Base-by-base conservation (phyloP, 257 asterid species). In the Solanum chmielewskii region DNA sequence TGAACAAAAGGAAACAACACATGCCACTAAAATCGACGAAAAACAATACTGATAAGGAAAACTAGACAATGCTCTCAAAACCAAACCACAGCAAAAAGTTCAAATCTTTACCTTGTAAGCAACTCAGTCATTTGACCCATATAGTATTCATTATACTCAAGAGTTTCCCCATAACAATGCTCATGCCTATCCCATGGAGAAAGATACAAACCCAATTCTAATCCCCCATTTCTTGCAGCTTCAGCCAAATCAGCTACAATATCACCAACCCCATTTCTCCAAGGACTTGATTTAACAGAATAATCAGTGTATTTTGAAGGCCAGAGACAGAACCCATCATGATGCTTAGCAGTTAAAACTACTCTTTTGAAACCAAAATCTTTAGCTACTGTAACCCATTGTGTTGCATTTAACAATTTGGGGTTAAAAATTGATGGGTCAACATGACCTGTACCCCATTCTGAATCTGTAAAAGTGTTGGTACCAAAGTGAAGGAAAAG, bases 131-230 rank as follows among this genome's bases (percentile, higher is more conserved):
- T 97, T 92, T 97, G 99, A 4, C 93, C 99, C 98, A 95, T 68
- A 90, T 94, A 97, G 85, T 82, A 92, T 91, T 96, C 98, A 87
- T 97, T 97, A 69, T 97, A 97, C 83, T 94, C 97, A 27, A 95
- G 73, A 74, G 98, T 96, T 41, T 92, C 69, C 41, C 99, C 99
- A 90, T 93, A 97, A 86, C 90, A 86, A 76, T 97, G 13, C 33
- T 96, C 99, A 85, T 97, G 99, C 83, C 98, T 90, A 91, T 97
- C 99, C 99, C 99, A 97, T 52, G 99, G 99, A 66, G 99, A 97
- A 70, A 97, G 98, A 90, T 97, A 97, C 89, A 97, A 69, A 35
- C 99, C 99, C 89, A 97, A 92, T 59, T 93, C 90, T 42, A 97
- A n/a, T 5, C 98, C 98, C 60, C 85, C 93, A 82, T 39, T 42